Evolutionary conservation across 306 rosid genomes (phyloP).

Genomic region (Quercus engelmannii): DNA sequence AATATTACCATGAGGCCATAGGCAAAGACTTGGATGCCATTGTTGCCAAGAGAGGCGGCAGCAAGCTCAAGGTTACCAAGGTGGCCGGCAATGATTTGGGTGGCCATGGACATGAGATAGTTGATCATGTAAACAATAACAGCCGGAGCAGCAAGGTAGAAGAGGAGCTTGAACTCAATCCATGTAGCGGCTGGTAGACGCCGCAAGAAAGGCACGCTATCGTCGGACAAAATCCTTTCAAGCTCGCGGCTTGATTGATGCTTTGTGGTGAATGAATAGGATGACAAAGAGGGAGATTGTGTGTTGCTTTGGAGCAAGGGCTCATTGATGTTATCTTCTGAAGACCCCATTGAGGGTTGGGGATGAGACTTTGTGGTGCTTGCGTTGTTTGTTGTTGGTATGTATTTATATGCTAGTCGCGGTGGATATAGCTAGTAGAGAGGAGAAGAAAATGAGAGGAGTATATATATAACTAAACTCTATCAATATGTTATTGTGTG

Average conservation of each 20-base stretch:
- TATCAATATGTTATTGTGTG: background rate
- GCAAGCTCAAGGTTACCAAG: slow-evolving; percentile 75
- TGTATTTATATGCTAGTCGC: background rate
- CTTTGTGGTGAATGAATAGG: slow-evolving; percentile 14
- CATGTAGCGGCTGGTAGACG: slow-evolving; percentile 47
- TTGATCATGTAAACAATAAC: slow-evolving; percentile 50
- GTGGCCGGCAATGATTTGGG: slow-evolving; percentile 67
- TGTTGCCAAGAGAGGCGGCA: slow-evolving; percentile 68
- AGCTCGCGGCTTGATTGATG: slow-evolving; percentile 27
- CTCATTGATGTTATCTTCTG: background rate
- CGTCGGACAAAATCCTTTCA: slow-evolving; percentile 43
- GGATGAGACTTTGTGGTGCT: background rate
- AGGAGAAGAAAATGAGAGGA: background rate
- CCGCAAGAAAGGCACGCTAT: slow-evolving; percentile 10
- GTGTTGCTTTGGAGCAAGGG: slow-evolving; percentile 3
- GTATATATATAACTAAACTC: background rate
- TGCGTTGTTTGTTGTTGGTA: too few species aligned
- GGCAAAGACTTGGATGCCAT: slow-evolving; percentile 65
- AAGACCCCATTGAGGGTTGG: slow-evolving; percentile 17
- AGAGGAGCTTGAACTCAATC: slow-evolving; percentile 51
- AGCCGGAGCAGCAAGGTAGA: slow-evolving; percentile 57
- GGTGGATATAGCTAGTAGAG: background rate
- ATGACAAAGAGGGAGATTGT: background rate
- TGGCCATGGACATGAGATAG: slow-evolving; percentile 65
- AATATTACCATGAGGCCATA: slow-evolving; percentile 59